Evolutionary conservation across 1,284 basidiomycete genomes (phyloP).

Genomic region (Sanguinoderma infundibulare): DNA sequence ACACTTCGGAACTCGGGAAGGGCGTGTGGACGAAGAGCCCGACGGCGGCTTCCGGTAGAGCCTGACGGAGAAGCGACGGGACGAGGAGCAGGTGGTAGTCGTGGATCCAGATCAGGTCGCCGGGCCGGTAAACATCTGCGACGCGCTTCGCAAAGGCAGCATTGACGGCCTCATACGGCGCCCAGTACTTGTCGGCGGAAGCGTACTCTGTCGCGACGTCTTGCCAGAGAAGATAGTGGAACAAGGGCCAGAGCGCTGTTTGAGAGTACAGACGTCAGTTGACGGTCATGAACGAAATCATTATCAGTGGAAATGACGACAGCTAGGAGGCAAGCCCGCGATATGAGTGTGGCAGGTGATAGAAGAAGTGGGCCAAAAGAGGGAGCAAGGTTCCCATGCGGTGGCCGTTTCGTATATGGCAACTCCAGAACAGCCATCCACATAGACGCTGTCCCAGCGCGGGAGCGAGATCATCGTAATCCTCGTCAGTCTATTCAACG

Average conservation of each 20-base stretch:
- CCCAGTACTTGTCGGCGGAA: slow-evolving; percentile 86
- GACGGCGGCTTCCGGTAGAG: slow-evolving; percentile 79
- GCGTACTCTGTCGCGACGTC: slow-evolving; percentile 86
- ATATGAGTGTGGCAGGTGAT: background rate
- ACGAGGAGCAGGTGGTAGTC: slow-evolving; percentile 95
- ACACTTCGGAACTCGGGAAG: slow-evolving; percentile 96
- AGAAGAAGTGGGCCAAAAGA: slow-evolving; percentile 6
- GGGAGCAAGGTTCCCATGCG: slow-evolving; percentile 18
- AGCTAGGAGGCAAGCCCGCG: background rate
- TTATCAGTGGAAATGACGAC: background rate
- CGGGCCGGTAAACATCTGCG: slow-evolving; percentile 79
- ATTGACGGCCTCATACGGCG: slow-evolving; percentile 87
- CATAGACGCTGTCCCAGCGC: background rate
- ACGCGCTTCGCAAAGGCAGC: slow-evolving; percentile 84
- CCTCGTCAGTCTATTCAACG: slow-evolving; percentile 8
- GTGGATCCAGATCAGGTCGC: slow-evolving; percentile 91
- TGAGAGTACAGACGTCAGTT: slow-evolving; percentile 8
- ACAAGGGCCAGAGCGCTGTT: slow-evolving; percentile 93
- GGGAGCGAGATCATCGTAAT: slow-evolving; percentile 3
- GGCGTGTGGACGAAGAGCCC: slow-evolving; percentile 98
- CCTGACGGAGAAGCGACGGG: slow-evolving; percentile 83
- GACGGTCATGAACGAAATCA: background rate
- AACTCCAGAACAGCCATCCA: background rate
- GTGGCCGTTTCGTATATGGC: background rate
- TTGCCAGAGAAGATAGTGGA: slow-evolving; percentile 99